Base-by-base conservation (phyloP, 805 yeast genomes). In the Sugiyamaella boreocaroliniensis region DNA sequence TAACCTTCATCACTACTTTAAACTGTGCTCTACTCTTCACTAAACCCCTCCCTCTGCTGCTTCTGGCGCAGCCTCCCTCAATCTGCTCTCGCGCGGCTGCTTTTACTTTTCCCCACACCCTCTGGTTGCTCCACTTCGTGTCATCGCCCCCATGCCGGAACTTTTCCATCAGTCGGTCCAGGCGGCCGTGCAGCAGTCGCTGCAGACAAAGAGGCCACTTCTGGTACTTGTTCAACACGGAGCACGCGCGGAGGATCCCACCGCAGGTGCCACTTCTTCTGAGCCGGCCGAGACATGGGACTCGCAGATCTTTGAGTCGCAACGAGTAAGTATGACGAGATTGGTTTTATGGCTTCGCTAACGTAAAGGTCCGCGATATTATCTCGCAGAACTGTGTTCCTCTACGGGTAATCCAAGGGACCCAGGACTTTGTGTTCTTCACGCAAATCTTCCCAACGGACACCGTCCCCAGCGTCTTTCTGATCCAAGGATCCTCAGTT, bases 401-500 rank as follows among this genome's bases (percentile, higher is more conserved):
- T 41, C 62, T 82, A 29, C 65, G 69, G 53, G 61, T 82, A 19
- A 40, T 62, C 0, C 67, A 71, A 45, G 75, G 68, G 2, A 67
- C 81, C 1, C 59, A 62, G 0, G 79, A 80, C 54, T 81, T 71
- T 54, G 60, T 55, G 1, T 69, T 70, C 57, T 82, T 85, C 60
- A 69, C 73, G 37, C 82, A 80, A 55, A 68, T 83, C n/a, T 82
- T 81, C 56, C 81, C 81, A 2, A 67, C 72, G 15, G 69, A 75
- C 7, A 61, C 60, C 0, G 71, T 75, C 2, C 90, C 90, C 1
- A 75, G 86, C 56, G 68, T 84, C 20, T 76, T 79, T 60, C 68
- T 83, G 12, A 71, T 86, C n/a, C 68, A 65, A 34, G 67, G 71
- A 10, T 81, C 84, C 6, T 63, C 68, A 41, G 70, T 81, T 4